Conservation (phyloP, 2,329 filamentous ascomycete genomes). For the Calonectria hawksworthii region DNA sequence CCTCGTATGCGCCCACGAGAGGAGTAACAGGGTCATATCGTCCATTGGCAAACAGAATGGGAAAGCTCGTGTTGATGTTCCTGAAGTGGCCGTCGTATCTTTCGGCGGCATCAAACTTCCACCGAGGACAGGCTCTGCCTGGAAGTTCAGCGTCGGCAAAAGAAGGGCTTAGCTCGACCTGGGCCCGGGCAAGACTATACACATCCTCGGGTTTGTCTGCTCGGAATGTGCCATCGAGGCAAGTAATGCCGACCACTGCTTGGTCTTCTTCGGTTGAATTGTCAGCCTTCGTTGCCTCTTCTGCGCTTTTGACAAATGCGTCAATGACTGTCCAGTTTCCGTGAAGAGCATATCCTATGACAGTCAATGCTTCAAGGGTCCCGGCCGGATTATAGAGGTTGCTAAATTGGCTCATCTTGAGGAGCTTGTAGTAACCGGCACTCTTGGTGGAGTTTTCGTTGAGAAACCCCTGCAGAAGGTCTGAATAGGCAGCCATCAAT, state of each 20-base stretch:
- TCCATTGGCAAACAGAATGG: not conserved
- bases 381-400: not conserved
- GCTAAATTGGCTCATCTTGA: not conserved
- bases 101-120: not conserved
- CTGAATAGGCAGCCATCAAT: not conserved
- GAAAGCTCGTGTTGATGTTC: not conserved
- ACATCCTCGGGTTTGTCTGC: not conserved
- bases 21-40: not conserved
- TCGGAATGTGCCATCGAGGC: not conserved
- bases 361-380: not conserved
- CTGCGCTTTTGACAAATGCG: no score
- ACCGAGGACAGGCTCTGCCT: not conserved
- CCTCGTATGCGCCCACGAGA: not conserved
- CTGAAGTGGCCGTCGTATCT: not conserved
- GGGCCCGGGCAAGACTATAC: not conserved
- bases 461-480: not conserved
- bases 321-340: not conserved
- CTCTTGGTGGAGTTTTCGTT: not conserved
- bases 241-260: not conserved
- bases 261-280: not conserved
- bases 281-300: not conserved
- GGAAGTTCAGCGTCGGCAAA: not conserved
- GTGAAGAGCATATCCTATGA: not conserved
- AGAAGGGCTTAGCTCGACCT: not conserved
- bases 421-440: not conserved